These are phyloP conservation scores for Daldinia eschscholtzii DNA, from an alignment of 2,329 filamentous ascomycete species.

Conservation along the genomic window DNA sequence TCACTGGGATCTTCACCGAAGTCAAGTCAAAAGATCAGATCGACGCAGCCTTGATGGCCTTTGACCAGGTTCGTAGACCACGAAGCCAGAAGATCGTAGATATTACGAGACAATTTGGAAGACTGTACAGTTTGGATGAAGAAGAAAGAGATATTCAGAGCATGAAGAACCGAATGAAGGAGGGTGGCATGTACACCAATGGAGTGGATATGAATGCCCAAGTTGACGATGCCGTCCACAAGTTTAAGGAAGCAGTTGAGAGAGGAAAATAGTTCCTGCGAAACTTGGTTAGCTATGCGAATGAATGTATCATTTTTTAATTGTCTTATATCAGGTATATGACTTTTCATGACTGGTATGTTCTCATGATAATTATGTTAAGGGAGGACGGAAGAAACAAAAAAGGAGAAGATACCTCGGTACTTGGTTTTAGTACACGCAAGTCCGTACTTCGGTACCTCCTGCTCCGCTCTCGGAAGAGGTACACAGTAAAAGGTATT, in stretches of 20 bases:
- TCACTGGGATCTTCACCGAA: slow-evolving; percentile 1
- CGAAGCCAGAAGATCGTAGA: neutral
- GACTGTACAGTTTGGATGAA: neutral
- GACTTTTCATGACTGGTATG: too few relatives aligned
- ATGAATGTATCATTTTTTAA: neutral
- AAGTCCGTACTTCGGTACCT: slow-evolving; percentile 2
- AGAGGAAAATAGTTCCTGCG: neutral
- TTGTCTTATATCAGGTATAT: neutral
- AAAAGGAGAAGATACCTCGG: neutral
- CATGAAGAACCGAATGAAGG: neutral
- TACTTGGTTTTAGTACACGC: slow-evolving; percentile 16
- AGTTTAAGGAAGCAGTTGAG: neutral
- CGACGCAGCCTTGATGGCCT: neutral
- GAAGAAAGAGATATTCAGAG: slow-evolving; percentile 3
- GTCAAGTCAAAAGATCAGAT: neutral
- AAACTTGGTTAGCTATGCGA: neutral
- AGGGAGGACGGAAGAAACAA: neutral
- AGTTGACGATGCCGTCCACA: neutral
- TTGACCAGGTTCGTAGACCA: slow-evolving; percentile 2
- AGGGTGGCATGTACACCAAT: neutral
- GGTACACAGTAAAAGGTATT: neutral
- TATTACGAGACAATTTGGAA: slow-evolving; percentile 5
- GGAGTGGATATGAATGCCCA: neutral
- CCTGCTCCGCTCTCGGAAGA: slow-evolving; percentile 32
- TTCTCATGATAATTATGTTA: neutral